Conservation (phyloP, 352 stramenopile species). For the Phytophthora cryptogea region DNA sequence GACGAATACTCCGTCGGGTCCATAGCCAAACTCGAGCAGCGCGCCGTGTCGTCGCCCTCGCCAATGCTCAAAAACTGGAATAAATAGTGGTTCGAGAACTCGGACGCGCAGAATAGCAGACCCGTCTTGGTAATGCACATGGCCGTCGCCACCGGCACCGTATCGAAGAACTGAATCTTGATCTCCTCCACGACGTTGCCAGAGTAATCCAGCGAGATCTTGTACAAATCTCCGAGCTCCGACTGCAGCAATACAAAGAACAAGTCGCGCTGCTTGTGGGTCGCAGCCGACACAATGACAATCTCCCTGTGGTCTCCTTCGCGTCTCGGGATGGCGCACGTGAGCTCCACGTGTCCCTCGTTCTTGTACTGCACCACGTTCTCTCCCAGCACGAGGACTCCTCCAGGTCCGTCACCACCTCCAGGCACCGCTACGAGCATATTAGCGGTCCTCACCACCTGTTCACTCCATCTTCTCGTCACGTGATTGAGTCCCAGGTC, state of each 20-base stretch:
- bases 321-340: slow-evolving; percentile 77
- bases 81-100: slow-evolving; percentile 98
- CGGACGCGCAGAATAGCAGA: slow-evolving; percentile 95
- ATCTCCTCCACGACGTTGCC: slow-evolving; percentile 82
- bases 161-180: slow-evolving; percentile 97
- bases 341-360: slow-evolving; percentile 86
- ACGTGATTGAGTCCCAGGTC: slow-evolving; percentile 99
- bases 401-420: slow-evolving; percentile 84
- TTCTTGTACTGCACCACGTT: slow-evolving; percentile 98
- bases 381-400: slow-evolving; percentile 97
- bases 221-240: slow-evolving; percentile 99
- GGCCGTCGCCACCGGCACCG: slow-evolving; percentile 91
- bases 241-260: slow-evolving; percentile 99
- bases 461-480: slow-evolving; percentile 94
- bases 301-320: slow-evolving; percentile 83
- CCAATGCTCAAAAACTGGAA: slow-evolving; percentile 98
- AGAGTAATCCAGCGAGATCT: slow-evolving; percentile 94
- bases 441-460: slow-evolving; percentile 90
- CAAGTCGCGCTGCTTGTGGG: slow-evolving; percentile 94
- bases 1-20: slow-evolving; percentile 60
- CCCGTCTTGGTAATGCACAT: slow-evolving; percentile 98
- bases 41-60: slow-evolving; percentile 87
- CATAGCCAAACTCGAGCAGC: slow-evolving; percentile 73
- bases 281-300: slow-evolving; percentile 92
- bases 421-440: slow-evolving; percentile 92